Percentiles rank a stretch among this genome's conserved stretches.
Conservation (phyloP, 352 stramenopile genomes). For the Pythium angustatum region DNA sequence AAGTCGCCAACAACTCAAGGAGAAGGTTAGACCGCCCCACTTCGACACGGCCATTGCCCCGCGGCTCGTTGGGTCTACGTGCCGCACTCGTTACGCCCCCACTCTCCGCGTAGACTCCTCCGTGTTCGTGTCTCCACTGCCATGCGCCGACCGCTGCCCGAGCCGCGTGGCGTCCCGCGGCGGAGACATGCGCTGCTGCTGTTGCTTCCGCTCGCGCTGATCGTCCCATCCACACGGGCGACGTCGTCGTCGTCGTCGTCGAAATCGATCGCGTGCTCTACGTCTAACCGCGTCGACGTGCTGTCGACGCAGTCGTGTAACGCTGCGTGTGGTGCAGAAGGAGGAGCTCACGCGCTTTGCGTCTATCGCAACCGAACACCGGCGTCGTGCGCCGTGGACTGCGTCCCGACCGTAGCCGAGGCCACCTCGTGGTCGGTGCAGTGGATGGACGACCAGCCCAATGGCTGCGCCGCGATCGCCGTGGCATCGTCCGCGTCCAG, state of each 20-base stretch:
- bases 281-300: background rate
- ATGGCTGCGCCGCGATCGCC: constrained; percentile 1
- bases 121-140: too few species aligned
- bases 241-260: background rate
- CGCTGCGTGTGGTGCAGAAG: background rate
- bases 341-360: constrained; percentile 1
- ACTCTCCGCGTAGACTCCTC: too few species aligned
- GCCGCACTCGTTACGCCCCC: background rate
- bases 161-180: background rate
- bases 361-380: constrained; percentile 15
- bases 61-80: background rate
- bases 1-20: background rate
- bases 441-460: constrained; percentile 10
- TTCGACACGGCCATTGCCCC: background rate
- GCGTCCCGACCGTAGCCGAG: background rate
- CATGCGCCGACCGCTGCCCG: constrained; percentile 6
- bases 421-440: constrained; percentile 17
- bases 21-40: background rate
- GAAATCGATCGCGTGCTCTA: background rate
- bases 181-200: background rate
- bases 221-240: background rate
- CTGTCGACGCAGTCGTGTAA: constrained; percentile 10
- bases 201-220: background rate
- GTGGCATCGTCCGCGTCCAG: constrained; percentile 1
- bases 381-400: constrained; percentile 20